These are phyloP conservation scores for Heliamphora exappendiculata DNA, from an alignment of 148 eudicot species.

Conservation along the genomic window DNA sequence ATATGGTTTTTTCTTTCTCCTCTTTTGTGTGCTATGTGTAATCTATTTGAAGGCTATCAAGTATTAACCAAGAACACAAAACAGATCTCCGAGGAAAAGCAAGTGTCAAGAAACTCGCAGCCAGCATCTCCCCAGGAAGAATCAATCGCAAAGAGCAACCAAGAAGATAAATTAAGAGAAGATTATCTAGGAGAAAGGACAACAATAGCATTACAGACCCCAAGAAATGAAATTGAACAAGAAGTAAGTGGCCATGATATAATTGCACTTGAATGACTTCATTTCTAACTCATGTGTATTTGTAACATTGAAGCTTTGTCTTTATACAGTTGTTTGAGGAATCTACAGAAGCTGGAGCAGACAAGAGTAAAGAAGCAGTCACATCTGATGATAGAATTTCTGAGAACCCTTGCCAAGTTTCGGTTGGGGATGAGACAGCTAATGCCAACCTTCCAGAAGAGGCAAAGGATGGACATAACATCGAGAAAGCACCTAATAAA, in stretches of 20 bases:
- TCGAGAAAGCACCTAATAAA: neutral
- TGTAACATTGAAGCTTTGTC: neutral
- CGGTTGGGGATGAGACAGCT: neutral
- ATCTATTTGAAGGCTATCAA: neutral
- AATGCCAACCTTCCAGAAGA: neutral
- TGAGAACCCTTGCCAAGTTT: constrained; percentile 9
- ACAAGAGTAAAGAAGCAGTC: constrained; percentile 4
- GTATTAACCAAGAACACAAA: constrained; percentile 9
- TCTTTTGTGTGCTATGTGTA: neutral
- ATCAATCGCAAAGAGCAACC: neutral
- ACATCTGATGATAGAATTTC: neutral
- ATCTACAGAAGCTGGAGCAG: neutral
- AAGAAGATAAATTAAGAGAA: neutral
- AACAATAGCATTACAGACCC: neutral
- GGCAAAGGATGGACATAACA: constrained; percentile 4
- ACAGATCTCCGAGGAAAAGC: constrained; percentile 14
- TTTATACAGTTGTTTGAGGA: constrained; percentile 14
- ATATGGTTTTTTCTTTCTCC: neutral
- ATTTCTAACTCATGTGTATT: neutral
- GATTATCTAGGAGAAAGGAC: constrained; percentile 1
- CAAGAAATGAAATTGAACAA: neutral
- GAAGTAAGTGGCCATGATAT: constrained; percentile 7
- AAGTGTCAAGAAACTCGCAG: neutral
- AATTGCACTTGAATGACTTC: neutral
- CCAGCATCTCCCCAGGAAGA: neutral